A percentile compares a stretch with the other conserved stretches of the same genome.
phyloP scores from a whole-genome alignment of 2,329 filamentous ascomycete genomes.

The Nannizzia gypsea region DNA sequence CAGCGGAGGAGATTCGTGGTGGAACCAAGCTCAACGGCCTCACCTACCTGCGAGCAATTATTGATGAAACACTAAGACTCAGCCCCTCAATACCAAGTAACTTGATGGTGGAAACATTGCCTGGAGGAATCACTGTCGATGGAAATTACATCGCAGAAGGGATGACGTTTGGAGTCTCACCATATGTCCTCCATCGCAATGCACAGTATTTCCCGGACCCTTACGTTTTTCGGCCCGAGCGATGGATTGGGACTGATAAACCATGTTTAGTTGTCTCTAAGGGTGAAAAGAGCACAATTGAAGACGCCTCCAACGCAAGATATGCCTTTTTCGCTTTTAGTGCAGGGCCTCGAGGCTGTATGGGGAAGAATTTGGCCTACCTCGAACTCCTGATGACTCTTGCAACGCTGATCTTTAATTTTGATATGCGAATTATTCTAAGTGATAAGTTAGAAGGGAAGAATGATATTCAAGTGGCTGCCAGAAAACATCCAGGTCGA shows the following conservation, averaged over 20 bases:
- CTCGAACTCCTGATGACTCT: conserved; percentile 33
- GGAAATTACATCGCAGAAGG: conserved; percentile 22
- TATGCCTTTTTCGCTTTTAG: conserved; percentile 23
- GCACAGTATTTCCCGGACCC: conserved; percentile 22
- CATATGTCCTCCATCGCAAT: conserved; percentile 25
- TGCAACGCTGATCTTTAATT: conserved; percentile 29
- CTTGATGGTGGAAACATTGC: conserved; percentile 20
- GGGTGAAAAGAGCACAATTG: neutral
- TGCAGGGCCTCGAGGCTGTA: conserved; percentile 32
- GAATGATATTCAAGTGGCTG: neutral
- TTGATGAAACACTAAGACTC: conserved; percentile 28
- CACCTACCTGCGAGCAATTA: conserved; percentile 32
- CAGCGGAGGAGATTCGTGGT: conserved; percentile 25
- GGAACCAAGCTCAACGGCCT: conserved; percentile 24
- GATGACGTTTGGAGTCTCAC: conserved; percentile 20
- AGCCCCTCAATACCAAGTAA: conserved; percentile 19
- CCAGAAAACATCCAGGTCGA: conserved; percentile 6
- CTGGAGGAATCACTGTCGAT: conserved; percentile 22
- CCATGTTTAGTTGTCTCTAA: neutral
- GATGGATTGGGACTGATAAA: conserved; percentile 21
- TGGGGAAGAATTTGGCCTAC: conserved; percentile 34
- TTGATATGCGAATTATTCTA: conserved; percentile 23
- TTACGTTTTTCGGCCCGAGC: conserved; percentile 23
- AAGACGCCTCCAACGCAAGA: conserved; percentile 37
- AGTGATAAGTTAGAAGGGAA: neutral